Conservation (phyloP, 495 filamentous ascomycete genomes). For the Aspergillus egyptiacus region DNA sequence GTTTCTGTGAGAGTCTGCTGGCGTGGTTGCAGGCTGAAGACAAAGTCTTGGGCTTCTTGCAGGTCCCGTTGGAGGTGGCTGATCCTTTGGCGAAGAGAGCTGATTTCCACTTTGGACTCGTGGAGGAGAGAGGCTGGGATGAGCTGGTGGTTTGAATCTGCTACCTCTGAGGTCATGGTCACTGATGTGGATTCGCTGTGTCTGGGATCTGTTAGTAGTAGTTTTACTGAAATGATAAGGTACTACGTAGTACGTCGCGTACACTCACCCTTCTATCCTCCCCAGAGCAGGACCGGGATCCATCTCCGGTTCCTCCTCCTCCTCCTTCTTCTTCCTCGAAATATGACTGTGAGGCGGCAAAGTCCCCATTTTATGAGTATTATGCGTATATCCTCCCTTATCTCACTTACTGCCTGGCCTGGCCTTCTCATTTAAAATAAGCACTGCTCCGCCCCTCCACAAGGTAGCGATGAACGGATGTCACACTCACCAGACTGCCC, state of each 20-base stretch:
- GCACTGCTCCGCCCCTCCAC: too few relatives aligned
- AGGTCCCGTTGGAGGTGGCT: constrained; percentile 3
- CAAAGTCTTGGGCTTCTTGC: constrained; percentile 9
- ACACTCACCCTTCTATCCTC: neutral
- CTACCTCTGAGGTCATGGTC: neutral
- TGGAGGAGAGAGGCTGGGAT: neutral
- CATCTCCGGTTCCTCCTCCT: too few relatives aligned
- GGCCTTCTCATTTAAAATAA: too few relatives aligned
- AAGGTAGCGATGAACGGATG: too few relatives aligned
- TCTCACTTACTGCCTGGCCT: too few relatives aligned
- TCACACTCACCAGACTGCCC: too few relatives aligned
- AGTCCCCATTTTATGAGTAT: too few relatives aligned
- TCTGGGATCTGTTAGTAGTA: neutral
- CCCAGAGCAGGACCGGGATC: too few relatives aligned
- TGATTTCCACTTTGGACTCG: neutral
- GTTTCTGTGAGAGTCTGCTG: neutral
- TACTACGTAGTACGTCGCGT: too few relatives aligned
- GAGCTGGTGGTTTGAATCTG: neutral
- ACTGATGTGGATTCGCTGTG: neutral
- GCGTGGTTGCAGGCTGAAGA: constrained; percentile 10
- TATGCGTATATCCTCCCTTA: too few relatives aligned
- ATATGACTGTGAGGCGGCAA: too few relatives aligned
- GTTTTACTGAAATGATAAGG: too few relatives aligned
- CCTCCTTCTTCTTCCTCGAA: neutral
- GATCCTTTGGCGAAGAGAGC: neutral